Evolutionary conservation across 164 flowering plant genomes (phyloP), one percentile per base, ranked within the genome.

Genomic region (Umbellularia californica): DNA sequence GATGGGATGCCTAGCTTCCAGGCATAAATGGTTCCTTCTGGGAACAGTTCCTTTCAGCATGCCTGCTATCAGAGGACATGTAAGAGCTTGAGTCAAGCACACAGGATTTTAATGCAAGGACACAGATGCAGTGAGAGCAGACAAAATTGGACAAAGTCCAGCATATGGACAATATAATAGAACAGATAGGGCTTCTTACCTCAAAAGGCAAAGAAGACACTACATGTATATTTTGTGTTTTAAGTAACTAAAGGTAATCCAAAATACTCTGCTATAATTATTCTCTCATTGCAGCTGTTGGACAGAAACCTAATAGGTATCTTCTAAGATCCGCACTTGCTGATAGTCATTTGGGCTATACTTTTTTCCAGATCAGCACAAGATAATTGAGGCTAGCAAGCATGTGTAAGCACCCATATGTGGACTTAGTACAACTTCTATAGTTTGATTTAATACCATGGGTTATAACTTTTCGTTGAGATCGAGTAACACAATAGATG

Each of bases 181-280:
- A 89, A 81, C 89, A 89, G 79, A 90, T 91, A 93, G 93, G 92
- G 25, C 88, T 80, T 78, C 93, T 91, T 13, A 68, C 84, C 14
- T 87, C 97, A 22, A 87, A 94, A 14, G 71, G 73, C 70, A 71
- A 84, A 72, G 75, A 73, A 78, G 70, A 68, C 85, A 80, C 84
- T 77, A 24, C 27, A 30, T 67, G 65, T 74, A 52, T 51, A 30
- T 52, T 52, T 70, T 69, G 20, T 67, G 41, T 65, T 65, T 65
- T 27, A 14, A 65, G 19, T 65, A 2, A 23, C 50, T 47, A 1
- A 19, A 47, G 52, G 13, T n/a, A 47, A 6, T n/a, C 71, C n/a
- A 20, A 35, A 47, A 47, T n/a, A 67, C 55, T 7, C 55, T 35
- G 55, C 25, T 69, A 41, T 22, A 35, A 12, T 69, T 69, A 11